Conservation (phyloP, 2,329 filamentous ascomycete genomes). For the Aspergillus chevalieri region DNA sequence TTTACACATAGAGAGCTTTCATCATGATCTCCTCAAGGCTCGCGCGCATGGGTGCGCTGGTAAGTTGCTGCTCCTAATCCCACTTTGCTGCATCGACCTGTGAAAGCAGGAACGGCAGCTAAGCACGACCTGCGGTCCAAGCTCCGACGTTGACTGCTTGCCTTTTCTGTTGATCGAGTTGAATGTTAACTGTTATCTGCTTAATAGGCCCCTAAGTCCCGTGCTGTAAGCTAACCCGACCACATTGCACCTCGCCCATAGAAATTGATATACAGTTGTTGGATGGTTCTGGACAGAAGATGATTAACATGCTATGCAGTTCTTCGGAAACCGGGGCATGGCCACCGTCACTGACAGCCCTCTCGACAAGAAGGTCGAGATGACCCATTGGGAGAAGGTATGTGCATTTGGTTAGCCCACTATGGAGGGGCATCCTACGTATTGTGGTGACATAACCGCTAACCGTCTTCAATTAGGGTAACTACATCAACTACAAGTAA, state of each 20-base stretch:
- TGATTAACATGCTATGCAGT: conserved; percentile 41
- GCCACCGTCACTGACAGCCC: conserved; percentile 81
- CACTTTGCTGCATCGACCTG: conserved; percentile 6
- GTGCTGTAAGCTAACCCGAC: conserved; percentile 34
- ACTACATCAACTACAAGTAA: conserved; percentile 93
- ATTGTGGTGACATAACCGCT: conserved; percentile 12
- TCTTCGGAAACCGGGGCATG: conserved; percentile 62
- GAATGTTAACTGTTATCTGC: conserved; percentile 16
- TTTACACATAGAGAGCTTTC: conserved; percentile 35
- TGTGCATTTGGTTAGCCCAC: conserved; percentile 15
- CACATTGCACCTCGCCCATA: neutral
- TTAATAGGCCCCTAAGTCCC: conserved; percentile 39
- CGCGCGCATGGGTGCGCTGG: conserved; percentile 43
- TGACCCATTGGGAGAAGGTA: conserved; percentile 89
- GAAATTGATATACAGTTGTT: neutral
- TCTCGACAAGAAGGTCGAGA: conserved; percentile 91
- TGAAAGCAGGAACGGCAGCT: conserved; percentile 1
- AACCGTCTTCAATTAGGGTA: conserved; percentile 46
- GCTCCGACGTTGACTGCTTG: neutral
- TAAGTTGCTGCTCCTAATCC: conserved; percentile 26
- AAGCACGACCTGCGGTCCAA: neutral
- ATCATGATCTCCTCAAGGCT: conserved; percentile 45
- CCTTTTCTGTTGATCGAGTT: conserved; percentile 4
- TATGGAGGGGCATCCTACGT: neutral
- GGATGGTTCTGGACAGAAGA: conserved; percentile 1